Base-by-base conservation (phyloP, 805 yeast genomes). In the Myxozyma geophila region DNA sequence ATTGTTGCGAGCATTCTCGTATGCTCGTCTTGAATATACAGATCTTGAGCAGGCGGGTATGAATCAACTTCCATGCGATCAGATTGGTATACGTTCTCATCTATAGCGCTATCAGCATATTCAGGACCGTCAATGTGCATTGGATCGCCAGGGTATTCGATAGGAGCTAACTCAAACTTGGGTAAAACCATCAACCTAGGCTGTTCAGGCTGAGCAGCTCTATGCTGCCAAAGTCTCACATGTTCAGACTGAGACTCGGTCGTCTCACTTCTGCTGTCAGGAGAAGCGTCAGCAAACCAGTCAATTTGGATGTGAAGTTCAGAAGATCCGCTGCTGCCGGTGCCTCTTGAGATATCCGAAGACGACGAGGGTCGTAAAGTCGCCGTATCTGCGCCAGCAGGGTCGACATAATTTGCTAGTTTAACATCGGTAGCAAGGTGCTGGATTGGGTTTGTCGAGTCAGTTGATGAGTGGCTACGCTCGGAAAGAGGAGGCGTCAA, bases 11-110 rank as follows among this genome's bases (percentile, higher is more conserved):
- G 39, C 56, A 53, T 53, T 37, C 15, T 10, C 12, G 48, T 28
- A 17, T 53, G 48, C 4, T 53, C 56, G 39, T 53, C 56, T 8
- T 35, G 56, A 2, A 28, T 28, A 28, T 3, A 28, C 5, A 28
- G 15, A 10, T 47, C 51, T 12, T n/a, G 21, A n/a, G 51, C 51
- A 17, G 51, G 7, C n/a, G 48, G 48, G 19, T 49, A 21, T 49
- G 33, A 15, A 21, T 51, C 54, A 36, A 51, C 10, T 37, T 51
- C 54, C 54, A 51, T 51, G 2, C n/a, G 54, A 9, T 51, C 54
- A 37, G n/a, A 2, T 10, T 44, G 35, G 17, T 39, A 51, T 37
- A 37, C n/a, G 21, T 7, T 9, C n/a, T 19, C 15, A 19, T 51
- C 46, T 5, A 10, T 36, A 5, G 8, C 19, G 13, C 35, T 35